phyloP scores from a whole-genome alignment of 352 stramenopile genomes.

The Elongisporangium anandrum region DNA sequence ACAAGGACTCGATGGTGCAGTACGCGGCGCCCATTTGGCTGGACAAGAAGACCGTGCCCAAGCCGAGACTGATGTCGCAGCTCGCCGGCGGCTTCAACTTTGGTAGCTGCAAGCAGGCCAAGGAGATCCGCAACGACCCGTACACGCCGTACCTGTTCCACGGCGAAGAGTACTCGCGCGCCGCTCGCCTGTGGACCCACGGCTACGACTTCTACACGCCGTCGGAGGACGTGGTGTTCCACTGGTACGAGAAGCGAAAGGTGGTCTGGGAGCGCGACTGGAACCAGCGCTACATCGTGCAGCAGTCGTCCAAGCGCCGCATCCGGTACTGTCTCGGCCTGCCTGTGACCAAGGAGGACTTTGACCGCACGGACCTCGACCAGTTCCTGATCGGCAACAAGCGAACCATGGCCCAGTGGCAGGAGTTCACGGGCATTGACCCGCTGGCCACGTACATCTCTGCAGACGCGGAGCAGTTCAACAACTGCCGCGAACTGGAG shows the following conservation, averaged over 20 bases:
- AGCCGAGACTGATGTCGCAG: conserved; percentile 74
- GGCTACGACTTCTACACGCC: conserved; percentile 83
- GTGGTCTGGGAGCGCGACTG: conserved; percentile 82
- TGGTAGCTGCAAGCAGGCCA: conserved; percentile 59
- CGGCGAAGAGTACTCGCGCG: conserved; percentile 80
- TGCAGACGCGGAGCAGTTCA: conserved; percentile 54
- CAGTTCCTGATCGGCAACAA: conserved; percentile 68
- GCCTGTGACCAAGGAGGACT: conserved; percentile 60
- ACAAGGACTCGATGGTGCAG: conserved; percentile 73
- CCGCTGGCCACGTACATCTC: conserved; percentile 55
- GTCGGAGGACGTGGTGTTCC: conserved; percentile 65
- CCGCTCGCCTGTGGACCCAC: conserved; percentile 64
- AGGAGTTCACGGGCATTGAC: conserved; percentile 76
- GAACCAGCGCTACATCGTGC: conserved; percentile 56
- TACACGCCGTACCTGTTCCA: conserved; percentile 80
- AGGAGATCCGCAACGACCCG: conserved; percentile 75
- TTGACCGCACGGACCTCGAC: conserved; percentile 67
- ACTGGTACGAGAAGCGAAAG: conserved; percentile 81
- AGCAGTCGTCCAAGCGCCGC: conserved; percentile 69
- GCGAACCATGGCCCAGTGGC: conserved; percentile 74
- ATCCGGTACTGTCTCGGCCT: conserved; percentile 60
- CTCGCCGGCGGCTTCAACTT: conserved; percentile 83
- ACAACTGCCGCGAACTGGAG: conserved; percentile 64
- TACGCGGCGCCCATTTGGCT: conserved; percentile 67
- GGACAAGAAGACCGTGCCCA: conserved; percentile 60